Conservation (phyloP, 1,139 yeast genomes). For the Keqinozyma sinolaborantium region DNA sequence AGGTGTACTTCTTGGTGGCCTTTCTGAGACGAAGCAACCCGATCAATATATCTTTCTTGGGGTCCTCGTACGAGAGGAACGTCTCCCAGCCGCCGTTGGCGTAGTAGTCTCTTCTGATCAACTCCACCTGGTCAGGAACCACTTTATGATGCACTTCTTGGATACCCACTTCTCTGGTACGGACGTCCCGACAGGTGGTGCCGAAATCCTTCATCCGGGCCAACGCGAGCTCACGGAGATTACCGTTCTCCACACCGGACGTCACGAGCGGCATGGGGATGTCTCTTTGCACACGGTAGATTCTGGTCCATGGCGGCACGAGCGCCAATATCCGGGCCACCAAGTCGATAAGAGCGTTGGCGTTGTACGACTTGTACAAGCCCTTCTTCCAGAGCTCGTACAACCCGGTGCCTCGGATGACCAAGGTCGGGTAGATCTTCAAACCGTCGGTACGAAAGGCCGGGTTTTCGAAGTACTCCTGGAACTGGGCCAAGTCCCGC, state of each 20-base stretch:
- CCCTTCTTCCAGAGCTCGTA: conserved; percentile 98
- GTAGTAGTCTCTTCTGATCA: conserved; percentile 90
- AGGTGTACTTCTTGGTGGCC: conserved; percentile 87
- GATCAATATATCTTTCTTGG: conserved; percentile 90
- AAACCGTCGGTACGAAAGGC: conserved; percentile 96
- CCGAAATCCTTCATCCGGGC: conserved; percentile 99
- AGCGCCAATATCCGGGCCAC: conserved; percentile 93
- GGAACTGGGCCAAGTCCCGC: conserved; percentile 91
- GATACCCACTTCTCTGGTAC: conserved; percentile 98
- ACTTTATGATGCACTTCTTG: conserved; percentile 98
- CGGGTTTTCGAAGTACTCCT: conserved; percentile 95
- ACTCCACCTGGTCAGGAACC: conserved; percentile 94
- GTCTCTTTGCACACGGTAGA: conserved; percentile 97
- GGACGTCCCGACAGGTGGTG: conserved; percentile 92
- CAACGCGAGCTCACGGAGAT: conserved; percentile 87
- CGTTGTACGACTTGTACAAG: conserved; percentile 88
- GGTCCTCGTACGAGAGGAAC: conserved; percentile 92
- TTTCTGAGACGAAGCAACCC: conserved; percentile 86
- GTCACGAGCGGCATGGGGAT: conserved; percentile 99
- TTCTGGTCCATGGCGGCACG: conserved; percentile 99
- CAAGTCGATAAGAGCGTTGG: conserved; percentile 88
- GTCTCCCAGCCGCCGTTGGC: conserved; percentile 99
- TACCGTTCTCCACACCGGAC: conserved; percentile 98
- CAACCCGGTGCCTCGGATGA: conserved; percentile 94
- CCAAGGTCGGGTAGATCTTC: conserved; percentile 92